These are phyloP conservation scores for Artomyces pyxidatus DNA, from an alignment of 768 basidiomycete genomes.

Conservation along the genomic window DNA sequence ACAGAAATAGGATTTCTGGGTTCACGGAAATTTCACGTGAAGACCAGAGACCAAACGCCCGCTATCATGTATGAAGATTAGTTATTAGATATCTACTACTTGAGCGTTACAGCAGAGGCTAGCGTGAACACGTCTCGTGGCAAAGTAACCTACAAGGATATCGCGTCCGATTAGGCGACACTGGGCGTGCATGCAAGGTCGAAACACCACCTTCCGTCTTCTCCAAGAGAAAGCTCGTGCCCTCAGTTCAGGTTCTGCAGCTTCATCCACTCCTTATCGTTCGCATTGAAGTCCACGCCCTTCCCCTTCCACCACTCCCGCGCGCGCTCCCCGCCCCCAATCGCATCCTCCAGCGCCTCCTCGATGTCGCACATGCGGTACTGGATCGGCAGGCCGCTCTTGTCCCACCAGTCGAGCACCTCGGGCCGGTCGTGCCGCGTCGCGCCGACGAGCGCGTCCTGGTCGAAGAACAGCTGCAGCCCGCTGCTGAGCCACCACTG, in stretches of 20 bases:
- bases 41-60: too few relatives aligned
- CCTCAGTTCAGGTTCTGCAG: slow-evolving; percentile 61
- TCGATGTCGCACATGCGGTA: slow-evolving; percentile 91
- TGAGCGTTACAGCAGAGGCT: too few relatives aligned
- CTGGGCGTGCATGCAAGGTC: background rate
- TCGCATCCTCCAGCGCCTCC: slow-evolving; percentile 83
- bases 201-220: too few relatives aligned
- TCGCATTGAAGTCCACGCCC: slow-evolving; percentile 77
- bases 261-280: slow-evolving; percentile 87
- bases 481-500: slow-evolving; percentile 82
- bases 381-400: slow-evolving; percentile 67
- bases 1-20: too few relatives aligned
- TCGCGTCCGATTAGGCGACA: too few relatives aligned
- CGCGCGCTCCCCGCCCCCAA: slow-evolving; percentile 68
- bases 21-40: too few relatives aligned
- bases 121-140: too few relatives aligned
- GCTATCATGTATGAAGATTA: too few relatives aligned
- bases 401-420: slow-evolving; percentile 86
- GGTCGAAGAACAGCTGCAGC: slow-evolving; percentile 70
- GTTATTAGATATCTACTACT: too few relatives aligned
- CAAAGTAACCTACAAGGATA: too few relatives aligned
- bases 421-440: slow-evolving; percentile 76
- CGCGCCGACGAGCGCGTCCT: slow-evolving; percentile 70
- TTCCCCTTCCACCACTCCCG: slow-evolving; percentile 76
- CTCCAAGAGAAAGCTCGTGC: too few relatives aligned